A percentile compares a stretch with the other conserved stretches of the same genome.
phyloP scores from a whole-genome alignment of 345 rosid species.

The Atalantia buxifolia region DNA sequence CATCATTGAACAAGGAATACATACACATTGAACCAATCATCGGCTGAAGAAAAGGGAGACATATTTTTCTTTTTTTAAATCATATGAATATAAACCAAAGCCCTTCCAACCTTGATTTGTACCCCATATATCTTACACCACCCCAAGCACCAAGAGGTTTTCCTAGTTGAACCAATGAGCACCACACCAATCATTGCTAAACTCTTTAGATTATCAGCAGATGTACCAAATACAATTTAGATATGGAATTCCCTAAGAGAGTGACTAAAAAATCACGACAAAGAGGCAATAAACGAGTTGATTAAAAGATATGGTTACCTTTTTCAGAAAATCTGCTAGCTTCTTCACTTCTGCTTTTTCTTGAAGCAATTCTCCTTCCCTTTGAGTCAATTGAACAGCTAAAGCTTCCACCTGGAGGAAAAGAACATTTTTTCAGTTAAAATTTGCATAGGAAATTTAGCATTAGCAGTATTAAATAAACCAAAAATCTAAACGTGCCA shows the following conservation, averaged over 20 bases:
- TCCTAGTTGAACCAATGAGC: background rate
- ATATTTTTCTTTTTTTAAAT: too few relatives aligned
- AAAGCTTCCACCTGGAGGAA: slow-evolving; percentile 87
- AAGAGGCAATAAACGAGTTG: background rate
- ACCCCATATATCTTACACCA: background rate
- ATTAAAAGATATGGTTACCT: slow-evolving; percentile 40
- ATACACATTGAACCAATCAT: background rate
- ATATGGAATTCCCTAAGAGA: background rate
- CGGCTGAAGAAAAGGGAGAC: background rate
- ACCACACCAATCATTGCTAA: background rate
- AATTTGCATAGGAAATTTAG: background rate
- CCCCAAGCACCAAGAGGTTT: background rate
- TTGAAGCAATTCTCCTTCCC: slow-evolving; percentile 93
- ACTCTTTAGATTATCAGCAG: background rate
- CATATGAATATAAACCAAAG: too few relatives aligned
- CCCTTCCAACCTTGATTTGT: background rate
- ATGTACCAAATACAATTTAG: background rate
- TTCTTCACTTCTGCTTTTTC: slow-evolving; percentile 97
- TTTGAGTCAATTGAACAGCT: slow-evolving; percentile 90
- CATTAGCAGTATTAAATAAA: background rate
- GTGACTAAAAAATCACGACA: background rate
- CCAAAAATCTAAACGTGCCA: background rate
- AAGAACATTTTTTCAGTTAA: slow-evolving; percentile 15
- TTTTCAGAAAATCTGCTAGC: slow-evolving; percentile 84
- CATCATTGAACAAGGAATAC: background rate